These are phyloP conservation scores for Erodium texanum DNA, from an alignment of 441 rosid genomes.

Conservation along the genomic window DNA sequence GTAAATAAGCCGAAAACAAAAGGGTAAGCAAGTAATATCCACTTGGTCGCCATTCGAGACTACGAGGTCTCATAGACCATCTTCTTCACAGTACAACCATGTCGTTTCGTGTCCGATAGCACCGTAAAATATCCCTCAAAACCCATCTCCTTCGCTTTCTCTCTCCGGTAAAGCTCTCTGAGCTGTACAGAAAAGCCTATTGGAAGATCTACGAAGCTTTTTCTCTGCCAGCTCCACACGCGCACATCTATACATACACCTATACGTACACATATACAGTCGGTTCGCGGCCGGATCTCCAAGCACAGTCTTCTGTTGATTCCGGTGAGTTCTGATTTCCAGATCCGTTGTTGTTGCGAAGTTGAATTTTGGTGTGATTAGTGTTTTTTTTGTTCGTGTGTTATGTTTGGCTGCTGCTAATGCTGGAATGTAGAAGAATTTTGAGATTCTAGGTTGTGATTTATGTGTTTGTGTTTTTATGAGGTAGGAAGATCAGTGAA, in stretches of 20 bases:
- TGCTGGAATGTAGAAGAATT: neutral
- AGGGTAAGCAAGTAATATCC: neutral
- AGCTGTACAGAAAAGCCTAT: neutral
- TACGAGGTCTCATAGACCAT: neutral
- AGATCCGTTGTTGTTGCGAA: conserved; percentile 32
- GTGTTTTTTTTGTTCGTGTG: conserved; percentile 3
- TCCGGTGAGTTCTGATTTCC: conserved; percentile 15
- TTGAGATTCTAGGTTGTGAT: conserved; percentile 1
- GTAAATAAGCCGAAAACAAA: too few species aligned
- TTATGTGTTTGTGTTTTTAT: neutral
- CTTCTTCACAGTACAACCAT: neutral
- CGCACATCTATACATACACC: neutral
- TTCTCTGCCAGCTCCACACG: neutral
- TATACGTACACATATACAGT: neutral
- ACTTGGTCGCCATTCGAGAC: too few species aligned
- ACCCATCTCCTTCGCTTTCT: neutral
- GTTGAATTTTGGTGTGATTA: conserved; percentile 11
- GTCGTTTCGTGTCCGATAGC: neutral
- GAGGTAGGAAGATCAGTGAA: neutral
- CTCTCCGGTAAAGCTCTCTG: conserved; percentile 1
- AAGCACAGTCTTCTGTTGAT: neutral
- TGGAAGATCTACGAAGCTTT: neutral
- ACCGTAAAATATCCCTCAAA: neutral
- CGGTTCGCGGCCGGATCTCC: neutral
- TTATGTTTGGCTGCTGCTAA: conserved; percentile 11